Evolutionary conservation across 768 basidiomycete species (phyloP), one percentile per base, ranked within the genome.

Genomic region (Mycena sanguinolenta): DNA sequence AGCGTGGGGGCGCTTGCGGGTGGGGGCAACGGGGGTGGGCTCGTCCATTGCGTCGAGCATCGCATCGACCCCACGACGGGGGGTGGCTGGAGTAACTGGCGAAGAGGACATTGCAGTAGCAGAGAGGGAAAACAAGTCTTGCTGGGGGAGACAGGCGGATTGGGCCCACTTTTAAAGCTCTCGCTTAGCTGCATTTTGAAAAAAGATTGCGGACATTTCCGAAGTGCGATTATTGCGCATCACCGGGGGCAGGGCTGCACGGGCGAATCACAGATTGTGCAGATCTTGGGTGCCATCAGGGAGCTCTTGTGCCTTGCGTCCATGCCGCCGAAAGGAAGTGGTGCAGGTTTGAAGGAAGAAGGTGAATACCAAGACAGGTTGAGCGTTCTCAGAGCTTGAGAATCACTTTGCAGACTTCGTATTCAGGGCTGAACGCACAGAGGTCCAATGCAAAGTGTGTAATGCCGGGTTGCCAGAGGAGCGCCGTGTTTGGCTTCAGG

Each of bases 401-500:
- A n/a, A 19, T 23, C 52, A 32, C 16, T 17, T 53, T 52, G 27
- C 61, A 63, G 50, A 63, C 19, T 63, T 63, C 17, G 17, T 23
- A 3, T 63, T 36, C 36, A 38, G 46, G 19, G 65, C 46, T 1
- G 65, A 66, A 16, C n/a, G 44, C 17, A 25, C 44, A 17, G 44
- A 66, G 21, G 49, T 59, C 3, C 44, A 66, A 39, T 66, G 65
- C 25, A 32, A 23, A 13, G n/a, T 52, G 21, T 59, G 65, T 32
- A 38, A 46, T 21, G 36, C 65, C 17, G 34, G n/a, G n/a, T n/a
- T n/a, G n/a, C n/a, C n/a, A n/a, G n/a, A n/a, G n/a, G n/a, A n/a
- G n/a, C n/a, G n/a, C n/a, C n/a, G n/a, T n/a, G n/a, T n/a, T n/a
- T n/a, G n/a, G n/a, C n/a, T n/a, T n/a, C n/a, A n/a, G n/a, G n/a